Evolutionary conservation across 2,329 filamentous ascomycete species (phyloP).

Genomic region (Xylaria sp.): DNA sequence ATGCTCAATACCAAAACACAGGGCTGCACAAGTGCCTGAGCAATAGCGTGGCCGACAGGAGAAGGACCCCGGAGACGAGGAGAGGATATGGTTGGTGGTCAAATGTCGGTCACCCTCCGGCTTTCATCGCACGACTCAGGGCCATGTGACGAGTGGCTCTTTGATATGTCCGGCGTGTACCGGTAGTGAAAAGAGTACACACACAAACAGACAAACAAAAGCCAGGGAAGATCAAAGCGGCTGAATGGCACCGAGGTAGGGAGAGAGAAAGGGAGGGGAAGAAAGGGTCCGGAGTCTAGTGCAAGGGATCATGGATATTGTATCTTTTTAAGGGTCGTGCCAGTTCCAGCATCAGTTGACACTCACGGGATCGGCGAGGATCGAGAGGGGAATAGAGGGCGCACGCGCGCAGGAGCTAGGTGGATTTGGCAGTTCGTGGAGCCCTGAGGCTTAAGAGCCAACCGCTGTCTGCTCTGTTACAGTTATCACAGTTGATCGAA

Average conservation of each 20-base stretch:
- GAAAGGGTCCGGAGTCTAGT: conserved; percentile 8
- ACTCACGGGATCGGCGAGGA: conserved; percentile 42
- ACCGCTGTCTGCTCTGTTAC: background rate
- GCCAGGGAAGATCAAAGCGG: conserved; percentile 17
- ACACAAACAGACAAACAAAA: conserved; percentile 11
- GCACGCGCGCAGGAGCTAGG: conserved; percentile 11
- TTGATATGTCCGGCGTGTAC: conserved; percentile 6
- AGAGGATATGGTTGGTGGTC: background rate
- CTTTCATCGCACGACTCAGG: conserved; percentile 18
- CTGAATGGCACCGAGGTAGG: background rate
- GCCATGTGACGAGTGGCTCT: conserved; percentile 21
- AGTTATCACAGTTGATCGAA: background rate
- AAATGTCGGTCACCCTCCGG: conserved; percentile 25
- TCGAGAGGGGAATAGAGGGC: conserved; percentile 13
- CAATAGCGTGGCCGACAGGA: background rate
- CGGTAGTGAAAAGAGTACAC: background rate
- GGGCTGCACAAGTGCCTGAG: conserved; percentile 2
- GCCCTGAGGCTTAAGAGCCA: conserved; percentile 16
- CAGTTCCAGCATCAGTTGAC: conserved; percentile 38
- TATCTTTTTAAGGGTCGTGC: conserved; percentile 28
- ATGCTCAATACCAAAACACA: conserved; percentile 4
- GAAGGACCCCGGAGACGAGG: background rate
- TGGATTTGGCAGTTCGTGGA: conserved; percentile 36
- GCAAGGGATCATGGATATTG: conserved; percentile 16
- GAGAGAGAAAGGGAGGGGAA: background rate